Percentiles rank a stretch among this genome's conserved stretches.
These are phyloP conservation scores for Populus hybrid DNA, from an alignment of 441 rosid genomes.

Conservation along the genomic window DNA sequence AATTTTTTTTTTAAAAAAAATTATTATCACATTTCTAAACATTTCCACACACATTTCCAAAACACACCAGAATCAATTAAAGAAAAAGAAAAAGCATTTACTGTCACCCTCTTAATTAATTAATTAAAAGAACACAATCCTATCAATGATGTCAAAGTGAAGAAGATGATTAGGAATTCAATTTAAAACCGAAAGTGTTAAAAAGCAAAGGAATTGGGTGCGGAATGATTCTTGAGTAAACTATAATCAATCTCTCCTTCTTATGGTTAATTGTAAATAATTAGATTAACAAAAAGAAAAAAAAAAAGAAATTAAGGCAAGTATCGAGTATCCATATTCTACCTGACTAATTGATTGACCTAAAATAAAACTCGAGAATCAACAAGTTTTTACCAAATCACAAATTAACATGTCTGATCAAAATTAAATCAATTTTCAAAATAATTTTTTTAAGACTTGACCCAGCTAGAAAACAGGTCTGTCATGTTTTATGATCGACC, in stretches of 20 bases:
- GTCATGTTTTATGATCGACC: no score
- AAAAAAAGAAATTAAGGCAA: not conserved
- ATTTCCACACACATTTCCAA: no score
- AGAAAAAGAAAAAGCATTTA: not conserved
- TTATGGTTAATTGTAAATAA: not conserved
- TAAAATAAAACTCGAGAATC: no score
- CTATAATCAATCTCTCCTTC: not conserved
- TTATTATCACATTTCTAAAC: no score
- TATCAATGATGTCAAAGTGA: not conserved
- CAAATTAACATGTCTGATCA: no score
- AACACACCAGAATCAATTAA: no score
- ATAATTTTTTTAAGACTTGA: no score
- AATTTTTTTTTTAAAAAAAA: no score
- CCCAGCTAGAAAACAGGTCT: no score
- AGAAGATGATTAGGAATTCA: not conserved
- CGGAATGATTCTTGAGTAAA: slow-evolving; percentile 4
- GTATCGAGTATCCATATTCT: not conserved
- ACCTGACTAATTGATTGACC: no score
- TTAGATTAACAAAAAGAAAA: not conserved
- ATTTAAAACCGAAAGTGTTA: not conserved
- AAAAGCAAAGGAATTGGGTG: not conserved
- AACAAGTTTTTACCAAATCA: accelerated
- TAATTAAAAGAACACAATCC: slow-evolving; percentile 1
- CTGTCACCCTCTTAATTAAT: not conserved
- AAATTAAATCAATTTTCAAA: no score